Conservation (phyloP, 345 rosid genomes). For the Heritiera fomes region DNA sequence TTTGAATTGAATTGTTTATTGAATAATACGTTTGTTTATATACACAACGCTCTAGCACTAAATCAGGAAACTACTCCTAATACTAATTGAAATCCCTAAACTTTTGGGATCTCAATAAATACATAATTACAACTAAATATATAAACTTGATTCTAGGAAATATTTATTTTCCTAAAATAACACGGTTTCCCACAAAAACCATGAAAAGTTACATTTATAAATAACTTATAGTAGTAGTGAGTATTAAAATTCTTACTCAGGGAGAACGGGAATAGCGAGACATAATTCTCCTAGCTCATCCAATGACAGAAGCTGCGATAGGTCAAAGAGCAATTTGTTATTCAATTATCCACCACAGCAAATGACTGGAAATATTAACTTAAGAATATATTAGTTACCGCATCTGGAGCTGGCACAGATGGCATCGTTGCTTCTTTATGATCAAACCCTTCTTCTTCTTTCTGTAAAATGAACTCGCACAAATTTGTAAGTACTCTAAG, state of each 20-base stretch:
- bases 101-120: no score
- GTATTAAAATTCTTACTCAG: constrained; percentile 51
- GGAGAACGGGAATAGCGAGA: constrained; percentile 79
- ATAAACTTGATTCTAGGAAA: no score
- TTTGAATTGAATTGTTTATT: no score
- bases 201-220: neutral
- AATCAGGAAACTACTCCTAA: no score
- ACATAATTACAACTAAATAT: no score
- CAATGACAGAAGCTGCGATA: constrained; percentile 76
- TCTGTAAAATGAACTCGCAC: constrained; percentile 41
- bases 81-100: no score
- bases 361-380: constrained; percentile 19
- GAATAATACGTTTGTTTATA: no score
- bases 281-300: constrained; percentile 84
- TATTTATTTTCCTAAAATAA: no score
- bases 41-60: no score
- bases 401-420: constrained; percentile 73
- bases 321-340: constrained; percentile 23
- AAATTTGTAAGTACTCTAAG: constrained; percentile 20
- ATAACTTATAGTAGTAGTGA: neutral
- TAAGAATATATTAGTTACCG: constrained; percentile 42
- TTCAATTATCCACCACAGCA: constrained; percentile 15
- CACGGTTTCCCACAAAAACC: no score
- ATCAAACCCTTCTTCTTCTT: constrained; percentile 69
- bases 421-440: constrained; percentile 78